Evolutionary conservation across 441 rosid species (phyloP), one percentile per base, ranked within the genome.

Genomic region (Viola pubescens): DNA sequence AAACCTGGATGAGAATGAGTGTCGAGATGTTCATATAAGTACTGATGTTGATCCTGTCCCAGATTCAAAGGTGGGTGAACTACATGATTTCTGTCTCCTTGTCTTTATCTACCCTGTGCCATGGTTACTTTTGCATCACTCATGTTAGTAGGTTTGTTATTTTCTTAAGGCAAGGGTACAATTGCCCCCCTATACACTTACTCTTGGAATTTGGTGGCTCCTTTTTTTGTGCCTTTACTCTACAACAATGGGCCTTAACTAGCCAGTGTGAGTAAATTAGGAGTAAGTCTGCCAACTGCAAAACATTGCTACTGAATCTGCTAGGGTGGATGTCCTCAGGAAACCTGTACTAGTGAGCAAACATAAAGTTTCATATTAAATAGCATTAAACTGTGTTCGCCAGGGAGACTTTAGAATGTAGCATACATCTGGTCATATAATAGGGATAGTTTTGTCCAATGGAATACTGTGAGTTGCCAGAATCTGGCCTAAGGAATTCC

Each of bases 11-110:
- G 89, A 81, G 69, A 65, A 73, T 77, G 84, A 82, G 67, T 76
- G 80, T 64, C 75, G 74, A 64, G 95, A 82, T 77, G 83, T 85
- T 39, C 82, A 81, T 74, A 67, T 71, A 37, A 80, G 74, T 10
- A 67, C 74, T 61, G 79, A 74, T 74, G 70, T 71, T 60, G 69
- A 68, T 51, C 61, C 78, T 45, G 55, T 62, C 54, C 69, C 68
- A 52, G 69, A 65, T 55, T 59, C 70, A 38, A 64, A 82, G 92
- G 91, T 86, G 5, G 39, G 54, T 19, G 41, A 48, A 19, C 41
- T 40, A 54, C 26, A 19, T 42, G 16, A 37, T 11, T 44, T 19
- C 42, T 8, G 41, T 38, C 37, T 56, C 12, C 16, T 14, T 56
- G 41, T 42, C 52, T 62, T 16, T 54, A 39, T 56, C 37, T 59